These are phyloP conservation scores for Vitis rupestris DNA, from an alignment of 164 flowering plant species.

Conservation along the genomic window DNA sequence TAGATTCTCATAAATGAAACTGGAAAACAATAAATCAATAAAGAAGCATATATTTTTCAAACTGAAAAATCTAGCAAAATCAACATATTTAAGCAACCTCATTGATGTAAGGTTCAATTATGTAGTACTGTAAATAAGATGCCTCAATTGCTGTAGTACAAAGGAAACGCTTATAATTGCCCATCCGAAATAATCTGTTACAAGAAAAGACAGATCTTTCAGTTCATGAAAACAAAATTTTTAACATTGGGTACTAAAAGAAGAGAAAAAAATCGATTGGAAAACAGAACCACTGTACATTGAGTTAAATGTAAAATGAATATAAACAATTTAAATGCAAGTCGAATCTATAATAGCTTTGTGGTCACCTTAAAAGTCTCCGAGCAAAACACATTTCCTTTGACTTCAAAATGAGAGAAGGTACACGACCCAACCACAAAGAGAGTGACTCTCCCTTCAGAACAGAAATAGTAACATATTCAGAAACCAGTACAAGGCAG, in stretches of 20 bases:
- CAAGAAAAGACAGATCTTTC: not conserved
- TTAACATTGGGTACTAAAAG: not conserved
- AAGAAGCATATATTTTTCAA: not conserved
- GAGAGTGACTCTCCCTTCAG: constrained; percentile 74
- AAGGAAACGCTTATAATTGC: constrained; percentile 65
- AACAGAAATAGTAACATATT: constrained; percentile 11
- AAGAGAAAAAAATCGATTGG: not conserved
- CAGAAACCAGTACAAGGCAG: not conserved
- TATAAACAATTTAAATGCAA: no score
- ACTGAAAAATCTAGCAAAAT: not conserved
- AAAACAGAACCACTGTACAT: not conserved
- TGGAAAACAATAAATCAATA: not conserved
- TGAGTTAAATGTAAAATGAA: not conserved
- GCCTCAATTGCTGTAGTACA: constrained; percentile 54
- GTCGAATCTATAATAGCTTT: not conserved
- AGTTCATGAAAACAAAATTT: not conserved
- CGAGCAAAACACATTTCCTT: constrained; percentile 76
- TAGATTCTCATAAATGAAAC: not conserved
- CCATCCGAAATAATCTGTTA: constrained; percentile 56
- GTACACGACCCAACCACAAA: constrained; percentile 61
- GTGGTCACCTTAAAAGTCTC: constrained; percentile 53
- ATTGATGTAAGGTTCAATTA: constrained; percentile 61
- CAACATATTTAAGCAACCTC: constrained; percentile 42
- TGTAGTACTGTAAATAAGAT: constrained; percentile 71
- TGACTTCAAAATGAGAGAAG: constrained; percentile 49